Conservation (phyloP, 164 flowering plant genomes). For the Paratinospora sagittata region DNA sequence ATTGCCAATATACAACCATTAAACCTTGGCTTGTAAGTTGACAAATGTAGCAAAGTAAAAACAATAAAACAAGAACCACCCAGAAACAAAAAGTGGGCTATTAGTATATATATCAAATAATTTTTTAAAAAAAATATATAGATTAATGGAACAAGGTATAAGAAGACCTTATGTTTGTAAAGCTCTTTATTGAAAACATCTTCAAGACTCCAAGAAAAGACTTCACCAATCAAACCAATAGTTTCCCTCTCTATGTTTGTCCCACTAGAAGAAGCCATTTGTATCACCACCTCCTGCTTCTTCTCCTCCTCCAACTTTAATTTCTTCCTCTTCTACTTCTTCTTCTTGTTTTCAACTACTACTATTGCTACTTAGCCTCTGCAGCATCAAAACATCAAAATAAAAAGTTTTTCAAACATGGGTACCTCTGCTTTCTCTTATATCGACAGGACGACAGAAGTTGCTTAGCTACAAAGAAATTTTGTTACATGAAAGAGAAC, state of each 20-base stretch:
- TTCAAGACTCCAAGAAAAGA: constrained; percentile 19
- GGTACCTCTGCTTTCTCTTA: neutral
- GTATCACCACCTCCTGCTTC: neutral
- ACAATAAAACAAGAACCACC: neutral
- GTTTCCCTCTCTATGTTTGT: neutral
- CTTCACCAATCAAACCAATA: neutral
- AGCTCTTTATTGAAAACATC: constrained; percentile 19
- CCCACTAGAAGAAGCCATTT: constrained; percentile 8
- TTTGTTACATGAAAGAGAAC: neutral
- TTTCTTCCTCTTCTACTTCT: no score
- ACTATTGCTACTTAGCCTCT: constrained; percentile 4
- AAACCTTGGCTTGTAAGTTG: neutral
- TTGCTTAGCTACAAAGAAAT: constrained; percentile 4
- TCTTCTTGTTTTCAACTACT: no score
- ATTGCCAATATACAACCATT: no score
- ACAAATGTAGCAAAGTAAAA: neutral
- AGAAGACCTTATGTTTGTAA: constrained; percentile 11
- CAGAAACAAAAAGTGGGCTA: neutral
- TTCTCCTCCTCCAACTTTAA: neutral
- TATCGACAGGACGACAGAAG: neutral
- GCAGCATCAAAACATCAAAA: neutral
- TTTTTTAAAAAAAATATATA: neutral
- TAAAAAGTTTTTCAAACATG: neutral
- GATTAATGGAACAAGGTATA: neutral
- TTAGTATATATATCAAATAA: neutral